Evolutionary conservation across 139 green algal species (phyloP), one percentile per base, ranked within the genome.

Genomic region (Ostreobium quekettii): DNA sequence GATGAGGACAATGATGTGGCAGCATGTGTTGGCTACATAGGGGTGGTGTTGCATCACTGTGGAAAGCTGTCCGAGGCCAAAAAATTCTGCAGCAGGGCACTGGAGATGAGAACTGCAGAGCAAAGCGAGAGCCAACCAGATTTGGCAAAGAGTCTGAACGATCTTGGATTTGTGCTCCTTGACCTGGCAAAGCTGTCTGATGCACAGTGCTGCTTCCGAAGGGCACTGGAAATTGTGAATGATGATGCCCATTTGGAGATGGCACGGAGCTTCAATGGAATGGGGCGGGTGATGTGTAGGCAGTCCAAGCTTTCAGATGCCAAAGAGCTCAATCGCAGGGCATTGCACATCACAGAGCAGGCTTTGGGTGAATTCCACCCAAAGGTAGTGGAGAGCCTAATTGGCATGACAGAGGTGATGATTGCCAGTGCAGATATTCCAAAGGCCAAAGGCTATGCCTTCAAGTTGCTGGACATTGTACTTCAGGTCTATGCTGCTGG

Each of bases 131-230:
- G 48, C 3, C 60, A 78, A 39, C 63, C 71, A 28, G 73, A 78
- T 38, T 56, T 78, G 38, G 67, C 67, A 3, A 56, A 63, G 2
- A 56, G 31, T 36, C 31, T 78, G 33, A 75, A 74, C 73, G 73
- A 78, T 69, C 70, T 78, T 36, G 73, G 67, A 1, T 47, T 74
- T 7, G 61, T 74, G 35, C 60, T 75, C 42, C 67, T 68, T 29
- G 56, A 46, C 7, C 48, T 70, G 37, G 67, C 53, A 24, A 37
- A 66, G 0, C 58, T 68, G 30, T 47, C 64, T 33, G 73, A 78
- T 29, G 73, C 73, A 32, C 49, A 78, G 62, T 32, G 59, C 31
- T 37, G 67, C 64, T 75, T 73, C 66, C 47, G 37, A n/a, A 49
- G 67, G 19, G 42, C 42, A 26, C 42, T 11, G 11, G 19, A 26